Conservation (phyloP, 176 grass and related monocot species). For the Hordeum vulgare region DNA sequence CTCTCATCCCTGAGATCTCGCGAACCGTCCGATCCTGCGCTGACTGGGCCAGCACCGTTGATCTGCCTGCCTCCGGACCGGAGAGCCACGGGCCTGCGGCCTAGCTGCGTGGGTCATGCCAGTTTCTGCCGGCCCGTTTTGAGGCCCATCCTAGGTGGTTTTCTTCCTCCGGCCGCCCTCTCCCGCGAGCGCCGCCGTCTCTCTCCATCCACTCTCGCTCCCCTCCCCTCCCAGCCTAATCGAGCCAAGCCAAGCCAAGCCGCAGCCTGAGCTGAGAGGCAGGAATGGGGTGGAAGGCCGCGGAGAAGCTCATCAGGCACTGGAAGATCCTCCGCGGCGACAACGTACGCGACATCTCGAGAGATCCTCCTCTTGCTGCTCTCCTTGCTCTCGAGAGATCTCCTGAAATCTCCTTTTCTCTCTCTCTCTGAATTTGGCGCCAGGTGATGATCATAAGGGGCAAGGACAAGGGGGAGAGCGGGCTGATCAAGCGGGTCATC, state of each 20-base stretch:
- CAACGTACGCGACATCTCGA: conserved; percentile 39
- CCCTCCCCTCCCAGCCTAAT: neutral
- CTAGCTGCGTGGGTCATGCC: neutral
- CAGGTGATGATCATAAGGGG: conserved; percentile 96
- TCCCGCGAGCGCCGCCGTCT: conserved; percentile 8
- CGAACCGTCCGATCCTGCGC: neutral
- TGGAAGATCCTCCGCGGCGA: conserved; percentile 93
- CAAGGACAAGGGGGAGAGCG: conserved; percentile 84
- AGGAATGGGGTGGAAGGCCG: conserved; percentile 85
- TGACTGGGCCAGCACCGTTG: neutral
- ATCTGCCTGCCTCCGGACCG: neutral
- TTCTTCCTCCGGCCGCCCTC: conserved; percentile 9
- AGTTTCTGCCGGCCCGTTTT: neutral
- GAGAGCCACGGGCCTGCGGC: neutral
- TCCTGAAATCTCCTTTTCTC: neutral
- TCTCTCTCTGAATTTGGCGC: neutral
- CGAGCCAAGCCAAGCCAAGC: neutral
- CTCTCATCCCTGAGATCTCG: neutral
- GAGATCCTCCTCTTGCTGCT: neutral
- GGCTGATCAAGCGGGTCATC: conserved; percentile 84
- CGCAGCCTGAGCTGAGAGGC: neutral
- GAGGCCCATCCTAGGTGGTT: neutral
- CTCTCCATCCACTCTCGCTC: neutral
- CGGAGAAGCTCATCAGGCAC: conserved; percentile 69
- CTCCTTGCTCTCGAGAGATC: neutral